Percentiles rank a stretch among this genome's conserved stretches.
These are phyloP conservation scores for Thamnidium elegans DNA, from an alignment of 192 early-diverging fungal genomes.

Conservation along the genomic window DNA sequence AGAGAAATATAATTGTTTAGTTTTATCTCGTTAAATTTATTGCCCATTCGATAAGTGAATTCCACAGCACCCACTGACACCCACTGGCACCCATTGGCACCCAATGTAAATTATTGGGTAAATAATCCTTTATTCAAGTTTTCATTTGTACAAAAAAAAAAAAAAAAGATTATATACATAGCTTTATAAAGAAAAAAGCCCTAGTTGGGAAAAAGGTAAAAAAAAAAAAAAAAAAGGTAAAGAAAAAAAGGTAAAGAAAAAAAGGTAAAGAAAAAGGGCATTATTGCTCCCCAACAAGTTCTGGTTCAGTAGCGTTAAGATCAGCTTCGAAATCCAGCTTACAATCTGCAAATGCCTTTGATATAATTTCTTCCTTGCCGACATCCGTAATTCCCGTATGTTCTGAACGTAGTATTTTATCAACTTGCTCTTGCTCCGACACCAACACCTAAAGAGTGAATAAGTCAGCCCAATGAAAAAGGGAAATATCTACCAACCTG, in stretches of 20 bases:
- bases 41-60: not conserved
- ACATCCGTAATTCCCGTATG: constrained; percentile 6
- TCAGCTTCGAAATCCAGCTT: constrained; percentile 4
- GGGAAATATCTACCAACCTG: constrained; percentile 7
- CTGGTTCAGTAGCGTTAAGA: constrained; percentile 7
- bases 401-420: constrained; percentile 3
- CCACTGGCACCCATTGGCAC: too few species aligned
- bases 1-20: too few species aligned
- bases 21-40: constrained; percentile 6
- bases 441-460: constrained; percentile 9
- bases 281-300: constrained; percentile 1
- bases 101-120: not conserved
- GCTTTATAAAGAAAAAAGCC: not conserved
- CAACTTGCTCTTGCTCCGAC: constrained; percentile 5
- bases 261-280: not conserved
- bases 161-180: not conserved
- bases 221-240: not conserved
- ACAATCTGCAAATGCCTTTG: constrained; percentile 9
- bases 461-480: constrained; percentile 10
- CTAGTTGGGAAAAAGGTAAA: not conserved
- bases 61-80: too few species aligned
- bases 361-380: constrained; percentile 7
- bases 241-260: not conserved
- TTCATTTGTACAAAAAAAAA: not conserved
- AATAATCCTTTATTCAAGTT: not conserved